Percentiles rank a stretch among this genome's conserved stretches.
phyloP scores from a whole-genome alignment of 2,329 filamentous ascomycete species.

The Onygena corvina region DNA sequence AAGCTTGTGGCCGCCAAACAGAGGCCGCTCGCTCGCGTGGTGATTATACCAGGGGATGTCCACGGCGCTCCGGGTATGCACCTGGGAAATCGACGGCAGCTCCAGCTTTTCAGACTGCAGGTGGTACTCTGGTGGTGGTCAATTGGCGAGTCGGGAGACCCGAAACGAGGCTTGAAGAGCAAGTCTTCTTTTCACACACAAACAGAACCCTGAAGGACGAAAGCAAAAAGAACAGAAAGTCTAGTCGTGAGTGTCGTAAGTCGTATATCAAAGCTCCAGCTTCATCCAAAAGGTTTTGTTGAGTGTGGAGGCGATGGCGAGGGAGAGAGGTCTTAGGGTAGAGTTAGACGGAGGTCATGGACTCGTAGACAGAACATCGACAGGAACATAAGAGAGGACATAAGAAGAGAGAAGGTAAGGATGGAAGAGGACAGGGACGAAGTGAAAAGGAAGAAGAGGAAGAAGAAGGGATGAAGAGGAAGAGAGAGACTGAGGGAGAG shows the following conservation, averaged over 20 bases:
- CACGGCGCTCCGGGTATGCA: conserved; percentile 65
- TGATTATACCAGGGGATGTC: conserved; percentile 59
- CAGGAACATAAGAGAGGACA: conserved; percentile 8
- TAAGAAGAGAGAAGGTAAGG: conserved; percentile 9
- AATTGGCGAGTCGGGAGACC: conserved; percentile 5
- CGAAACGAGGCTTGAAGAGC: neutral
- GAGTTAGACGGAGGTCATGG: conserved; percentile 23
- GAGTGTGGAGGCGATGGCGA: neutral
- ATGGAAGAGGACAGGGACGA: neutral
- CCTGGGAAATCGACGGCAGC: conserved; percentile 75
- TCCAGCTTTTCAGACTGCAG: conserved; percentile 65
- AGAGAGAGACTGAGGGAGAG: neutral
- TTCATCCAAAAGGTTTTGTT: neutral
- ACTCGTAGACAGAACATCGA: conserved; percentile 19
- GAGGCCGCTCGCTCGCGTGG: conserved; percentile 51
- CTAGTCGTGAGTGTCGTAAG: conserved; percentile 2
- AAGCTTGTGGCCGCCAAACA: conserved; percentile 61
- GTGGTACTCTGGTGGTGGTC: too few species aligned
- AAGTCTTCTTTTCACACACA: neutral
- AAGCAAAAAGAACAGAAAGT: neutral
- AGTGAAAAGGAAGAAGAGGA: conserved; percentile 1
- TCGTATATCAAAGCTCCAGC: too few species aligned
- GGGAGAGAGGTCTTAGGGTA: neutral
- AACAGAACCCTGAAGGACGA: neutral
- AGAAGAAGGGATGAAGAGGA: neutral